Conservation (phyloP, 192 early-diverging fungal species). For the Funneliformis geosporum region DNA sequence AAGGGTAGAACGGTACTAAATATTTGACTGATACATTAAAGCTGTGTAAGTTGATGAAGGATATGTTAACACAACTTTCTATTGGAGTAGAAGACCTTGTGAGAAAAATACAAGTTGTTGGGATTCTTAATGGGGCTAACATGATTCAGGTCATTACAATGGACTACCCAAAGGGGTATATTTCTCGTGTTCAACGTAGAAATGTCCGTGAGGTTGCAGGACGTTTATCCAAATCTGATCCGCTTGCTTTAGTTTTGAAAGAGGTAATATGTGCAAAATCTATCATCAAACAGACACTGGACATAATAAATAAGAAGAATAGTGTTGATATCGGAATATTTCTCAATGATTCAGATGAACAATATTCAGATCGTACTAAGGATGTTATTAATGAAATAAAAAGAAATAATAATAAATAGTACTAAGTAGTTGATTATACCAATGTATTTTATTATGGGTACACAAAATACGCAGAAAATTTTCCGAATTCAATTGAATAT, state of each 20-base stretch:
- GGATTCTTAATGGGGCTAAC: constrained; percentile 21
- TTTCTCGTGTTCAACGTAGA: constrained; percentile 2
- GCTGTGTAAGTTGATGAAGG: constrained; percentile 12
- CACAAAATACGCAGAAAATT: no score
- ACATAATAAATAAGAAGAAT: constrained; percentile 10
- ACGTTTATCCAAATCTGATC: background rate
- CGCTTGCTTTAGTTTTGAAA: constrained; percentile 8
- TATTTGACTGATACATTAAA: constrained; percentile 9
- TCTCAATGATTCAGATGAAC: constrained; percentile 15
- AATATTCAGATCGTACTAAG: background rate
- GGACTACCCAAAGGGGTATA: constrained; percentile 11
- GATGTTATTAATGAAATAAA: no score
- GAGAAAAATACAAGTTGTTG: constrained; percentile 19
- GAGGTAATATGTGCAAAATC: constrained; percentile 18
- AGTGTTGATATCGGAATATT: constrained; percentile 4
- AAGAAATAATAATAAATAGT: no score
- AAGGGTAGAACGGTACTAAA: background rate
- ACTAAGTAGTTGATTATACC: no score
- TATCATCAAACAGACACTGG: background rate
- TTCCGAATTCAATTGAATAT: no score
- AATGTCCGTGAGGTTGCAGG: constrained; percentile 7
- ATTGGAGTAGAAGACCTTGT: background rate
- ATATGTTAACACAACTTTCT: constrained; percentile 11
- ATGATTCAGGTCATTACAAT: constrained; percentile 8
- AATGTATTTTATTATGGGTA: no score